phyloP scores from a whole-genome alignment of 2,329 filamentous ascomycete genomes.

The Fusarium kyushuense region DNA sequence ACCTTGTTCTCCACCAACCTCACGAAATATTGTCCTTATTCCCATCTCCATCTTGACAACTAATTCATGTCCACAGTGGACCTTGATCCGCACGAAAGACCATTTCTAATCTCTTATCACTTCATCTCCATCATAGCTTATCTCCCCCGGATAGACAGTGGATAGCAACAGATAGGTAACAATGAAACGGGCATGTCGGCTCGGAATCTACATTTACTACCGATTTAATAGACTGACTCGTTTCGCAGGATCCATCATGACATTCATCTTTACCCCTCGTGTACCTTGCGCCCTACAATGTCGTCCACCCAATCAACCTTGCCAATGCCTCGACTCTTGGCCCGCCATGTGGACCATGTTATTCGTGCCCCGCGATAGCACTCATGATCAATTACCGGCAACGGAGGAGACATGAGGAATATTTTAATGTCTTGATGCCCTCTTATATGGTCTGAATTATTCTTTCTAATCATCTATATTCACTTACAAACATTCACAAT shows the following conservation, averaged over 20 bases:
- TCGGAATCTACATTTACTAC: constrained; percentile 38
- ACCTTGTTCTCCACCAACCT: background rate
- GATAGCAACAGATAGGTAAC: constrained; percentile 15
- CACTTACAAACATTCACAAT: constrained; percentile 35
- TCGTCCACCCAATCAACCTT: constrained; percentile 19
- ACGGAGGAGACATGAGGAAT: constrained; percentile 23
- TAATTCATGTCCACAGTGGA: background rate
- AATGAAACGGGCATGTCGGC: background rate
- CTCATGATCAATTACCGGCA: constrained; percentile 38
- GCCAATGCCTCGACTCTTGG: constrained; percentile 1
- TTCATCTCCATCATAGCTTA: constrained; percentile 6
- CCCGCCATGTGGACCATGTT: constrained; percentile 32
- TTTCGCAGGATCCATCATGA: constrained; percentile 14
- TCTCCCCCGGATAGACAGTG: constrained; percentile 15
- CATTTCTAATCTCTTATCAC: background rate
- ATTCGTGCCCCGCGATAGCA: constrained; percentile 31
- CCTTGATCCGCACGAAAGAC: background rate
- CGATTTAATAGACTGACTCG: constrained; percentile 33
- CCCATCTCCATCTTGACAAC: background rate
- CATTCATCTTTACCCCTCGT: constrained; percentile 40
- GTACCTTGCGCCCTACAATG: constrained; percentile 40
- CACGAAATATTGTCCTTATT: background rate
- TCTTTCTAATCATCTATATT: background rate
- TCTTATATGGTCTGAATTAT: background rate
- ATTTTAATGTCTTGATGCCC: background rate